Base-by-base conservation (phyloP, 2,329 filamentous ascomycete genomes). In the Penicillium sp. region DNA sequence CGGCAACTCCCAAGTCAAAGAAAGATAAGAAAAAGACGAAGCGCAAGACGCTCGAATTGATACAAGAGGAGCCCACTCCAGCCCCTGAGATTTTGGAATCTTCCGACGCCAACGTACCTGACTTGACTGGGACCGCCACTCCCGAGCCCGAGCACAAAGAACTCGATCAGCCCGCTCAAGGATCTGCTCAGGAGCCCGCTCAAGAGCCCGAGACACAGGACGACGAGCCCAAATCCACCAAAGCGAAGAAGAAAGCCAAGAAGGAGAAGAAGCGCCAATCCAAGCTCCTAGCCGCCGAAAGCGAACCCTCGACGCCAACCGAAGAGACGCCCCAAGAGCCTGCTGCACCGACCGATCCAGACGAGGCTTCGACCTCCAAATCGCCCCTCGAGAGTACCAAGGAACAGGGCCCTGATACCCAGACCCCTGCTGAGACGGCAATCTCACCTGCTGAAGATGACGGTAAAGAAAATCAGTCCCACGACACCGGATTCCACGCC, bases 241-340 rank as follows among this genome's bases (percentile, higher is more conserved):
- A 79, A 54, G 70, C 71, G 60, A 81, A 79, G 64, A 79, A 81
- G 68, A 84, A 83, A 66, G 79, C 74, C 11, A 84, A 83, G 66
- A 83, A 83, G 46, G 54, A 61, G 8, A 57, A 76, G 64, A 76
- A 72, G 63, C 73, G 71, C 50, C 71, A 73, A 45, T 77, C 75
- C 17, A 73, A 75, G 56, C 71, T 61, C 52, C 61, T 68, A 49
- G 70, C 71, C 50, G 35, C 47, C 19, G 67, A 70, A 15, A 60
- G 67, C 15, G 65, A 70, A 6, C 63, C 51, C 41, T 62, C 59
- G 46, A 61, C 45, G 50, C 59, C 13, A 26, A 47, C 58, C 5
- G 62, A 66, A 44, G 67, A 71, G 15, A 53, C 65, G 35, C 38
- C 66, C 23, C 51, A 61, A 53, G 53, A 63, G 17, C 49, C 52